Base-by-base conservation (phyloP, 2,329 filamentous ascomycete genomes). In the Xylaria hypoxylon region DNA sequence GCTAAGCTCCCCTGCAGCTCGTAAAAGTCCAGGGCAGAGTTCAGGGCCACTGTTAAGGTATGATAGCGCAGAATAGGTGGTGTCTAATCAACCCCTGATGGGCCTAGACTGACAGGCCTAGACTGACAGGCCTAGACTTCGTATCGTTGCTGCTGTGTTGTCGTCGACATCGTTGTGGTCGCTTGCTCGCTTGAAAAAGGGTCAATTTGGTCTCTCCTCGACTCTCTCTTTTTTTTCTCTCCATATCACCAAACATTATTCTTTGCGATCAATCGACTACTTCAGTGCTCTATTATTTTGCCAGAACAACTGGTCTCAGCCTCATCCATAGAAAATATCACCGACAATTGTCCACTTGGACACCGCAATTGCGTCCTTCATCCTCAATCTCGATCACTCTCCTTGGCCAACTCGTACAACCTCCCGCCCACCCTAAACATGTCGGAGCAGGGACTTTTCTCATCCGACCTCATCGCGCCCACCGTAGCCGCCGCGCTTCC, bases 401-500 rank as follows among this genome's bases (percentile, higher is more conserved):
- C 13, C 10, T 33, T 28, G 17, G 7, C 53, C 19, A 15, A 10
- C 22, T 47, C 15, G 2, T 38, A 51, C 47, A 15, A 7, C 6
- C 10, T 35, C 35, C 26, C 13, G 15, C 40, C 38, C 40, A 44
- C 13, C 28, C 28, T 10, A 57, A 60, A 68, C 74, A 73, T 80
- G 77, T 71, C 76, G 61, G 78, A 83, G 55, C 81, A 87, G 72
- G 90, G 88, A 40, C 91, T 97, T 78, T 97, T 97, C 85, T 86
- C 90, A 64, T 77, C 86, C 69, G 82, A 88, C 68, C 90, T 97
- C 76, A 90, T 98, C 79, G 93, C 93, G 26, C 88, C 92, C 22
- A 83, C 87, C 60, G 92, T 97, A 72, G 82, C 88, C 67, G 83
- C 89, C 45, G 85, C 84, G 19, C 89, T 98, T 0, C 95, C 96